Conservation (phyloP, 2,329 filamentous ascomycete species). For the Ascochyta viciae-villosae region DNA sequence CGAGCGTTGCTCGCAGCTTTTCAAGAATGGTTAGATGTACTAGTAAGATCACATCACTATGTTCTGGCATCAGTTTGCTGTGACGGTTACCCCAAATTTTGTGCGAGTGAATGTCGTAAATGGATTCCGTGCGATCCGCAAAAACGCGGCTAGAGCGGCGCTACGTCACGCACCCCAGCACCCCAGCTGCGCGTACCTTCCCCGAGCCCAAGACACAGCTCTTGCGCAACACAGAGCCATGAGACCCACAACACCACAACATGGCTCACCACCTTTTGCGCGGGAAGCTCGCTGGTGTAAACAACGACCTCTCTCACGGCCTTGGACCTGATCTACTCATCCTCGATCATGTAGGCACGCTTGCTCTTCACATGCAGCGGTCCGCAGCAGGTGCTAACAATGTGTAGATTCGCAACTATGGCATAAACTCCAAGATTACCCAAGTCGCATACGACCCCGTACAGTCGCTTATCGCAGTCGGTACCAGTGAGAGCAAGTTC, state of each 20-base stretch:
- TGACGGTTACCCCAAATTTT: background rate
- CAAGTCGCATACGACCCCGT: constrained; percentile 90
- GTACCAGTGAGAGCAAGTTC: constrained; percentile 85
- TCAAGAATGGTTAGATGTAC: constrained; percentile 9
- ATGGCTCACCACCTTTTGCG: constrained; percentile 90
- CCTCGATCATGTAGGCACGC: constrained; percentile 73
- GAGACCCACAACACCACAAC: constrained; percentile 34
- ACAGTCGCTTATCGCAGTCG: constrained; percentile 90
- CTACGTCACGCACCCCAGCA: constrained; percentile 12
- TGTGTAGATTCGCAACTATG: constrained; percentile 44
- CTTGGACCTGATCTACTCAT: constrained; percentile 79
- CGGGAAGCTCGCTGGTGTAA: constrained; percentile 91
- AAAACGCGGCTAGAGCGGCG: constrained; percentile 18
- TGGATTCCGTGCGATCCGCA: constrained; percentile 21
- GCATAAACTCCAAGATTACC: constrained; percentile 72
- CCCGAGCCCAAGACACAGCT: constrained; percentile 19
- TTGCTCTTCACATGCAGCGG: constrained; percentile 23
- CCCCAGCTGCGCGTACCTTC: constrained; percentile 8
- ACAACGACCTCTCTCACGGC: constrained; percentile 85
- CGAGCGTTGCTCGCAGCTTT: constrained; percentile 7
- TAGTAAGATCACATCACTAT: background rate
- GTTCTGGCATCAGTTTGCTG: background rate
- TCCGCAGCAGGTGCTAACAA: constrained; percentile 25
- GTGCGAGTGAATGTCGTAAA: background rate
- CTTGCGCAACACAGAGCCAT: constrained; percentile 34